Percentiles rank a stretch among this genome's conserved stretches.
These are phyloP conservation scores for Exobasidium cylindrosporum DNA, from an alignment of 1,284 basidiomycete genomes.

Conservation along the genomic window DNA sequence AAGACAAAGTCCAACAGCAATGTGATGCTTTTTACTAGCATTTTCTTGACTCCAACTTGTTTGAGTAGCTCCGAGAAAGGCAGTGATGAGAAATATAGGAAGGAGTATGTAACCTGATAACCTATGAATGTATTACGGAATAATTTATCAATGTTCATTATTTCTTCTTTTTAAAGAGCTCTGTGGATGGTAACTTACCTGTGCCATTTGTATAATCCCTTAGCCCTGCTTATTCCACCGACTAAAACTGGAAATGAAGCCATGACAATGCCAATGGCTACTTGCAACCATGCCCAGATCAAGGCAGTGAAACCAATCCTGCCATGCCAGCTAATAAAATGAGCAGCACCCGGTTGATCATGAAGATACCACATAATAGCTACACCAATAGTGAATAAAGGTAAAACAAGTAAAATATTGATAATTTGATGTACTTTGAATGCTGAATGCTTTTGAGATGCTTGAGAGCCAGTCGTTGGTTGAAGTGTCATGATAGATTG, in stretches of 20 bases:
- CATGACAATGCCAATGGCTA: slow-evolving; percentile 33
- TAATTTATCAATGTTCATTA: too few relatives aligned
- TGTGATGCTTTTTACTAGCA: slow-evolving; percentile 9
- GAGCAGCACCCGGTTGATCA: slow-evolving; percentile 23
- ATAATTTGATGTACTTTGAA: slow-evolving; percentile 28
- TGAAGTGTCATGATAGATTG: slow-evolving; percentile 41
- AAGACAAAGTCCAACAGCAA: slow-evolving; percentile 13
- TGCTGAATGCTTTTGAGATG: slow-evolving; percentile 22
- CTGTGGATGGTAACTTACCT: slow-evolving; percentile 13
- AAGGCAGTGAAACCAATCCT: slow-evolving; percentile 29
- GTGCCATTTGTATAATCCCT: slow-evolving; percentile 38
- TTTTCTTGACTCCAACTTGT: slow-evolving; percentile 31
- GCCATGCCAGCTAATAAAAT: slow-evolving; percentile 43
- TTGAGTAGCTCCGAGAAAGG: slow-evolving; percentile 27
- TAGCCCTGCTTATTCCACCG: slow-evolving; percentile 29
- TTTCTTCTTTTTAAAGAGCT: not conserved
- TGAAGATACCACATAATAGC: slow-evolving; percentile 47
- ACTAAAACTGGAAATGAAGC: slow-evolving; percentile 34
- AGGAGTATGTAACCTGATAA: slow-evolving; percentile 35
- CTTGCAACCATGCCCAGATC: slow-evolving; percentile 33
- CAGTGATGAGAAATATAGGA: slow-evolving; percentile 26
- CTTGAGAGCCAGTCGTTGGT: slow-evolving; percentile 22
- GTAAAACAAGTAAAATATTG: slow-evolving; percentile 31
- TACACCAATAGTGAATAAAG: slow-evolving; percentile 38
- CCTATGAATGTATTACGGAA: slow-evolving; percentile 6